Evolutionary conservation across 352 stramenopile species (phyloP), one percentile per base, ranked within the genome.

Genomic region (Phytophthora pisi): DNA sequence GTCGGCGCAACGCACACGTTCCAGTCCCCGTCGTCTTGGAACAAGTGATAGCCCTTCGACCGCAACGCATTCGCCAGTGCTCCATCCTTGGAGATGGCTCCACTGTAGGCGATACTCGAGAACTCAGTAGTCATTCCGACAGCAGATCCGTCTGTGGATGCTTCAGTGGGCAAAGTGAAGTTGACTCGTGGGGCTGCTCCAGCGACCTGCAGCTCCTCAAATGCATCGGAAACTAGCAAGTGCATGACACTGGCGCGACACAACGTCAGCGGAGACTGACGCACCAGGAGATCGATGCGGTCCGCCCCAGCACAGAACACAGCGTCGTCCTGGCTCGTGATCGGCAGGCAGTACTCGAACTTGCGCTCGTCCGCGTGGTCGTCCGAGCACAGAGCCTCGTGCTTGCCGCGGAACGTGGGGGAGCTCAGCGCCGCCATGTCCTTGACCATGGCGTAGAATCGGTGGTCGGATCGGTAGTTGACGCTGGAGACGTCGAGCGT

Each of bases 161-260:
- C 67, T n/a, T 70, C 75, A 4, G 81, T 64, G 31, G 72, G 34
- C 18, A 76, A 72, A 30, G 71, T 67, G 34, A 64, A 82, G 4
- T 78, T 62, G 42, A 83, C 26, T 16, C 45, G 52, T n/a, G 76
- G 76, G 45, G 61, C 38, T 6, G n/a, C 51, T 6, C 56, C 62
- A 20, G 70, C 38, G 2, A 20, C 53, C 28, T 63, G 1, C 9
- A 66, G 30, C 50, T 66, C 58, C 49, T 66, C 58, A 18, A 53
- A 66, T 38, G 57, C 38, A 38, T 59, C 59, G 0, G 50, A 49
- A 20, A 66, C 6, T 8, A 66, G 40, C 28, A 87, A 63, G 58
- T 87, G 74, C 61, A 88, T 66, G n/a, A 80, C 71, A 55, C 76
- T 84, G 10, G 45, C 64, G 10, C 57, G 71, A 75, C 26, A 72